These are phyloP conservation scores for Umbelopsis sp. DNA, from an alignment of 192 early-diverging fungal genomes.

Conservation along the genomic window DNA sequence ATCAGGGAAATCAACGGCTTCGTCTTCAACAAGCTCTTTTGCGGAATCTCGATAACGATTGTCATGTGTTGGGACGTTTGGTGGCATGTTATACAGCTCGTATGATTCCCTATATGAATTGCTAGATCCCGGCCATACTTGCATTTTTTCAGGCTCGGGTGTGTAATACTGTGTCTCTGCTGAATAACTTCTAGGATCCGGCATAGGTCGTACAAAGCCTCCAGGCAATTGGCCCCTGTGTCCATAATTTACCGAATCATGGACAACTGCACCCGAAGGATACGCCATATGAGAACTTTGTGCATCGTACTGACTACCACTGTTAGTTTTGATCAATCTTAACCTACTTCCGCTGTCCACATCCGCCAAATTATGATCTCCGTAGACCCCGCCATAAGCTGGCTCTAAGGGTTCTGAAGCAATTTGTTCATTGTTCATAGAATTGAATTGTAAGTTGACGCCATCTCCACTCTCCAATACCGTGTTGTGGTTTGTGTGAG, in stretches of 20 bases:
- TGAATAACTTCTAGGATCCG: background rate
- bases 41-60: background rate
- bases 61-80: background rate
- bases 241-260: background rate
- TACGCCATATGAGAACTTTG: background rate
- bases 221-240: background rate
- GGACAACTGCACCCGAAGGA: background rate
- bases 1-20: background rate
- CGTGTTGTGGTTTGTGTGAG: slow-evolving; percentile 8
- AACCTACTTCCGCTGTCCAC: background rate
- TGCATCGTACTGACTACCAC: background rate
- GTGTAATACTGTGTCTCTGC: slow-evolving; percentile 16
- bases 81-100: slow-evolving; percentile 3
- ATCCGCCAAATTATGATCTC: background rate
- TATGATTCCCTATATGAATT: background rate
- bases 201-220: background rate
- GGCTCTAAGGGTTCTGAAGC: background rate
- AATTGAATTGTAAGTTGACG: slow-evolving; percentile 18
- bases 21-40: background rate
- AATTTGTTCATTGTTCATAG: slow-evolving; percentile 18
- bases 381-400: background rate
- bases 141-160: background rate
- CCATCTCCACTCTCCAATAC: slow-evolving; percentile 17
- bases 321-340: slow-evolving; percentile 9
- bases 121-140: background rate